Evolutionary conservation across 805 yeast genomes (phyloP).

Genomic region (Hanseniaspora valbyensis): DNA sequence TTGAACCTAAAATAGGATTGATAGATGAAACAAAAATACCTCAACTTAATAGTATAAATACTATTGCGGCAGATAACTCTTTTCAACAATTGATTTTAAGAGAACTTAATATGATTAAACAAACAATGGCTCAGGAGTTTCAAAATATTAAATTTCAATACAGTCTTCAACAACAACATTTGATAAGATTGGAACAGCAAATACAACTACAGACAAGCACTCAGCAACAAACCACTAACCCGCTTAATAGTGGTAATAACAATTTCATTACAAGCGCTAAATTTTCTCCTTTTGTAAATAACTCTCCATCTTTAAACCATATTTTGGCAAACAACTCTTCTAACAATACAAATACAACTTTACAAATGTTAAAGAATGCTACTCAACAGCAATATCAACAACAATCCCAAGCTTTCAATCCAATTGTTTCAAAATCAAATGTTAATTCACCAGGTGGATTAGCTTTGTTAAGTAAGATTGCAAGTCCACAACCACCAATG

Average conservation of each 20-base stretch:
- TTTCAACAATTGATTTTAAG: conserved; percentile 1
- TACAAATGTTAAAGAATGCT: conserved; percentile 11
- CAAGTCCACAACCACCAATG: conserved; percentile 15
- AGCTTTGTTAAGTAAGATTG: conserved; percentile 10
- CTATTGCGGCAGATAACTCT: not conserved
- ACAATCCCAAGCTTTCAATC: not conserved
- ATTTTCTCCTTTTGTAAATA: conserved; percentile 11
- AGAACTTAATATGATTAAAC: not conserved
- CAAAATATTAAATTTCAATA: conserved; percentile 15
- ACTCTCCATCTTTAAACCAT: conserved; percentile 9
- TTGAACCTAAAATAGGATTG: not conserved
- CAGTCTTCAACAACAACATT: conserved; percentile 14
- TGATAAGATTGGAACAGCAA: conserved; percentile 13
- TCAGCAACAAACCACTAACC: not conserved
- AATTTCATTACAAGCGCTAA: conserved; percentile 1
- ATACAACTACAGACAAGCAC: conserved; percentile 1
- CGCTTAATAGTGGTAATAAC: not conserved
- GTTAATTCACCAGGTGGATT: conserved; percentile 13
- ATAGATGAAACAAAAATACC: not conserved
- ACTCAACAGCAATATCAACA: conserved; percentile 3
- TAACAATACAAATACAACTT: conserved; percentile 2
- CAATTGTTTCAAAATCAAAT: conserved; percentile 4
- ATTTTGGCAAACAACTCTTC: conserved; percentile 1
- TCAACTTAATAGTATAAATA: too few species aligned
- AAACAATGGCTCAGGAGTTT: conserved; percentile 9